Base-by-base conservation (phyloP, 2,329 filamentous ascomycete species). In the Metarhizium rileyi region DNA sequence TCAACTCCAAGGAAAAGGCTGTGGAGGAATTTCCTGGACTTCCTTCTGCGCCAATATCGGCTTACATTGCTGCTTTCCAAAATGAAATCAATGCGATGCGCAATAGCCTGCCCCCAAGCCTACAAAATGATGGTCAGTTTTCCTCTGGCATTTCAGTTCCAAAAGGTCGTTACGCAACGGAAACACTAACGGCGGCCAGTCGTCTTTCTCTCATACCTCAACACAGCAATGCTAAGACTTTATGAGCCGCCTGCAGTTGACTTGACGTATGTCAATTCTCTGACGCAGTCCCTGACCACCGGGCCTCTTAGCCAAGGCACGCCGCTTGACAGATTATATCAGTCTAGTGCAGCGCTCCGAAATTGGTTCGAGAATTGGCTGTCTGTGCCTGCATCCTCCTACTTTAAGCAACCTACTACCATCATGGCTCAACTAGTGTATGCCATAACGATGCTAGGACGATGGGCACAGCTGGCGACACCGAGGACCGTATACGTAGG, bases 301-400 rank as follows among this genome's bases (percentile, higher is more conserved):
- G 58, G 67, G 2, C 65, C 66, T 0, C 35, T 66, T 2, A 66
- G 67, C 4, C 62, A 64, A 1, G 61, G 70, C 0, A 71, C 72
- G 0, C 67, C 70, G 0, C 64, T 79, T 2, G 74, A 79, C 50
- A 63, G 70, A 3, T 70, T 81, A 9, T 76, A 74, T 53, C 69
- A 70, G 23, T 73, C 74, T 4, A 70, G 72, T 42, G 62, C 66
- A 16, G 71, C 76, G 1, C 57, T 78, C 0, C 70, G 68, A 35
- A 59, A 61, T 0, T 80, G 73, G 63, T 78, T 80, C 45, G 69
- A 76, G 2, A 63, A 64, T 35, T 76, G 75, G 67, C 63, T 74
- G 2, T 57, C 65, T 0, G 59, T 80, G 0, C 70, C 76, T 0
- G 60, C 69, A 0, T 54, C 60, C 0, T 60, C 66, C 3, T 76